Percentiles rank a stretch among this genome's conserved stretches.
Evolutionary conservation across 139 green algal genomes (phyloP).

Genomic region (Deuterostichococcus epilithicus): DNA sequence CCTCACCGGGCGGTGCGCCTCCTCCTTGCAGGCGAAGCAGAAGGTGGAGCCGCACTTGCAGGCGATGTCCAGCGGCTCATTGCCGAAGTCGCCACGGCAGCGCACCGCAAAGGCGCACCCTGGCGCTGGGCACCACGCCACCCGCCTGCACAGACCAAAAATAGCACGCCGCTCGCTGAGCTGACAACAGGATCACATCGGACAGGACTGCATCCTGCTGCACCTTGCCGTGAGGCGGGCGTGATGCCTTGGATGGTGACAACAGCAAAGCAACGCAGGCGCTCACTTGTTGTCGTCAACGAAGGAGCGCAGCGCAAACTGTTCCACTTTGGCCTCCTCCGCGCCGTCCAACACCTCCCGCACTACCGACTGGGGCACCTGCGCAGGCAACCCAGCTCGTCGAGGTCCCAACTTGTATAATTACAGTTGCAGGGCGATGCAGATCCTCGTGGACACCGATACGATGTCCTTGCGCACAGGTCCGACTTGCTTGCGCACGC

Average conservation of each 20-base stretch:
- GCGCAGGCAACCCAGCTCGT: background rate
- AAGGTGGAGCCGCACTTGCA: slow-evolving; percentile 68
- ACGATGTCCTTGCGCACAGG: too few relatives aligned
- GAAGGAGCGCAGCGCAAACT: slow-evolving; percentile 65
- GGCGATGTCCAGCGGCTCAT: slow-evolving; percentile 50
- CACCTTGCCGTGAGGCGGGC: too few relatives aligned
- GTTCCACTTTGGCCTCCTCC: slow-evolving; percentile 43
- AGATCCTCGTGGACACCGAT: too few relatives aligned
- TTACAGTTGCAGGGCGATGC: too few relatives aligned
- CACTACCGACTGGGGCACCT: slow-evolving; percentile 45
- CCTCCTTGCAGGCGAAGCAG: slow-evolving; percentile 76
- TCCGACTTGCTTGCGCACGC: too few relatives aligned
- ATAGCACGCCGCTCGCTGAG: background rate
- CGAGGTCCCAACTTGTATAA: too few relatives aligned
- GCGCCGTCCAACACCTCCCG: slow-evolving; percentile 19
- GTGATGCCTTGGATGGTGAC: too few relatives aligned
- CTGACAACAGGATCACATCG: background rate
- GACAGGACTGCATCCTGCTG: background rate
- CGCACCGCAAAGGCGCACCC: slow-evolving; percentile 71
- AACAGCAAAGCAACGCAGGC: too few relatives aligned
- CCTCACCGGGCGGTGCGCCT: slow-evolving; percentile 71
- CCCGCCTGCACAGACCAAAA: background rate
- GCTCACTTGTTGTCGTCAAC: slow-evolving; percentile 78
- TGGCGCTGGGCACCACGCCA: slow-evolving; percentile 80
- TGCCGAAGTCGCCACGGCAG: slow-evolving; percentile 34